Conservation (phyloP, 257 asterid species). For the Coffea eugenioides region DNA sequence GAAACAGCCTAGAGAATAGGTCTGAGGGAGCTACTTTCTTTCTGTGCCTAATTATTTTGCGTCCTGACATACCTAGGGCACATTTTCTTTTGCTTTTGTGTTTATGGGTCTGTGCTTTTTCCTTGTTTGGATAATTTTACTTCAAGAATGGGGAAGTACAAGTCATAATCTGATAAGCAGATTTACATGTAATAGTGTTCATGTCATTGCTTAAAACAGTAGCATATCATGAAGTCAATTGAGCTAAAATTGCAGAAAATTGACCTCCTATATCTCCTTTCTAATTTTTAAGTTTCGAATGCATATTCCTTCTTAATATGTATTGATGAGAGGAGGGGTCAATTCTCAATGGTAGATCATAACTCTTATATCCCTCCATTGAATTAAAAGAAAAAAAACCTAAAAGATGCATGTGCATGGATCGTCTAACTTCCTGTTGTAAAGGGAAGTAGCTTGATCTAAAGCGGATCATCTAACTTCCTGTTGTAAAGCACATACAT, state of each 20-base stretch:
- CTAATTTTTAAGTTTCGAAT: not conserved
- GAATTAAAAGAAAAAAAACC: not conserved
- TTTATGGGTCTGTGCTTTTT: not conserved
- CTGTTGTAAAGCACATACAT: not conserved
- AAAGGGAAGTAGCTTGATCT: not conserved
- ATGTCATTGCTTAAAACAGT: not conserved
- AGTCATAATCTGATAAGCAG: not conserved
- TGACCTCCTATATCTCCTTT: not conserved
- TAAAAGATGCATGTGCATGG: not conserved
- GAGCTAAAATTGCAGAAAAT: not conserved
- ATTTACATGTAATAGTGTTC: not conserved
- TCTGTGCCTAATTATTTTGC: not conserved
- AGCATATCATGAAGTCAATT: not conserved
- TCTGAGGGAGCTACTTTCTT: not conserved
- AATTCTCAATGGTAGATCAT: not conserved
- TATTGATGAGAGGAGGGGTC: not conserved
- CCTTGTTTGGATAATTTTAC: not conserved
- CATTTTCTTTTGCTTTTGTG: no score
- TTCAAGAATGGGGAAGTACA: not conserved
- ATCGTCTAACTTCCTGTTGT: no score
- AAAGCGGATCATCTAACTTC: not conserved
- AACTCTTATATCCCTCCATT: not conserved
- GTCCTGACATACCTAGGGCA: not conserved
- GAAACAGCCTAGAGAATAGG: not conserved
- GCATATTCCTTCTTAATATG: not conserved